Conservation (phyloP, 495 filamentous ascomycete species). For the Penicillium subrubescens region DNA sequence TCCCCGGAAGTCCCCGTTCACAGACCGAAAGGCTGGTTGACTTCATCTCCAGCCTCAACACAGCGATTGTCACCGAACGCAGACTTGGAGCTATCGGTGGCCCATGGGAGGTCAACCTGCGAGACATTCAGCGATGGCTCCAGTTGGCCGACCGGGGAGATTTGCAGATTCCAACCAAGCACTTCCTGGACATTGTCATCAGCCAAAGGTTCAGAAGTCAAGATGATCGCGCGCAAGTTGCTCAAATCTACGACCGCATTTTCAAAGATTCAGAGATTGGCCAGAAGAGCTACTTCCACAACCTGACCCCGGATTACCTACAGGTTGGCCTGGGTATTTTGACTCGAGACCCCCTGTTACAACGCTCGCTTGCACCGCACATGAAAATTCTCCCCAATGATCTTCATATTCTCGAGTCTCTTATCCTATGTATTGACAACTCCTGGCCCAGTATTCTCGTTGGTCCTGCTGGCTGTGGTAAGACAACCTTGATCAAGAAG, state of each 20-base stretch:
- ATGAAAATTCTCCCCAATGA: conserved; percentile 60
- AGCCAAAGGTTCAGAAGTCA: conserved; percentile 81
- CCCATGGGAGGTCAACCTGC: conserved; percentile 97
- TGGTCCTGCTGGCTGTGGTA: conserved; percentile 83
- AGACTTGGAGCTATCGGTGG: conserved; percentile 77
- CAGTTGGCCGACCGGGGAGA: conserved; percentile 58
- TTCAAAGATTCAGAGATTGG: conserved; percentile 45
- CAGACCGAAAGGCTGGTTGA: conserved; percentile 66
- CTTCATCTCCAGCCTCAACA: conserved; percentile 79
- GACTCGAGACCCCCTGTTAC: conserved; percentile 56
- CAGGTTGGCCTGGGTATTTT: conserved; percentile 82
- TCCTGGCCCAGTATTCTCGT: conserved; percentile 87
- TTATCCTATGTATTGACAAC: conserved; percentile 83
- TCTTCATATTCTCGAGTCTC: conserved; percentile 73
- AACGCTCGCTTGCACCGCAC: conserved; percentile 54
- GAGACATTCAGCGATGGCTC: conserved; percentile 90
- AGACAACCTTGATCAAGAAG: conserved; percentile 74
- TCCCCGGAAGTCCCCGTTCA: conserved; percentile 58
- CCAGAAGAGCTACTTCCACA: conserved; percentile 57
- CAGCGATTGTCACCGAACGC: conserved; percentile 63
- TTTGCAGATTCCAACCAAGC: conserved; percentile 57
- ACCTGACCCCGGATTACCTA: conserved; percentile 64
- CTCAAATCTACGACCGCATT: conserved; percentile 60
- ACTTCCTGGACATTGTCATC: conserved; percentile 83
- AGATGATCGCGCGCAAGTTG: conserved; percentile 64